These are phyloP conservation scores for Populus simonii DNA, from an alignment of 345 rosid species.

Conservation along the genomic window DNA sequence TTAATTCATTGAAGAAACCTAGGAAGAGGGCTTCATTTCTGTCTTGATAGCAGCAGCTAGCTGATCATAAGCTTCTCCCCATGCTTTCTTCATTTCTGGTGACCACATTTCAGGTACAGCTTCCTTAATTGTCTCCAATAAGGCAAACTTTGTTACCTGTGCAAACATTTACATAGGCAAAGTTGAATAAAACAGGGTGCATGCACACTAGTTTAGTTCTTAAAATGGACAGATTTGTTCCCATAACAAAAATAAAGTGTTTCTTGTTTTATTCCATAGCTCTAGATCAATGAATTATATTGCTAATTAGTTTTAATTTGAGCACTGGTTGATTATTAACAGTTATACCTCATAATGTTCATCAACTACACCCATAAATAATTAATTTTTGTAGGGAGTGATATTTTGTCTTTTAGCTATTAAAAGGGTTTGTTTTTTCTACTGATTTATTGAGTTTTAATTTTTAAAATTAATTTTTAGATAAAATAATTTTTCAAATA, in stretches of 20 bases:
- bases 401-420: too few species aligned
- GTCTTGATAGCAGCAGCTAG: conserved; percentile 61
- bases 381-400: too few species aligned
- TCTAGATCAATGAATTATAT: too few species aligned
- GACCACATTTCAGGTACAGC: conserved; percentile 90
- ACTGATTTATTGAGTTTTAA: too few species aligned
- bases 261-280: too few species aligned
- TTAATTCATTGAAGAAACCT: background rate
- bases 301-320: background rate
- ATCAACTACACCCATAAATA: conserved; percentile 40
- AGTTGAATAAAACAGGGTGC: background rate
- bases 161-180: background rate
- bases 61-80: conserved; percentile 79
- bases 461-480: too few species aligned
- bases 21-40: conserved; percentile 53
- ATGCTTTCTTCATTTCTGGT: conserved; percentile 70
- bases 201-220: too few species aligned
- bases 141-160: conserved; percentile 67
- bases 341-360: conserved; percentile 68
- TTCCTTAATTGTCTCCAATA: conserved; percentile 68
- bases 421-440: too few species aligned
- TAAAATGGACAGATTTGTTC: too few species aligned
- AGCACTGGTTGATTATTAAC: background rate
- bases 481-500: too few species aligned
- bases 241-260: background rate